phyloP scores from a whole-genome alignment of 2,329 filamentous ascomycete species.

The Paramyrothecium roridum region DNA sequence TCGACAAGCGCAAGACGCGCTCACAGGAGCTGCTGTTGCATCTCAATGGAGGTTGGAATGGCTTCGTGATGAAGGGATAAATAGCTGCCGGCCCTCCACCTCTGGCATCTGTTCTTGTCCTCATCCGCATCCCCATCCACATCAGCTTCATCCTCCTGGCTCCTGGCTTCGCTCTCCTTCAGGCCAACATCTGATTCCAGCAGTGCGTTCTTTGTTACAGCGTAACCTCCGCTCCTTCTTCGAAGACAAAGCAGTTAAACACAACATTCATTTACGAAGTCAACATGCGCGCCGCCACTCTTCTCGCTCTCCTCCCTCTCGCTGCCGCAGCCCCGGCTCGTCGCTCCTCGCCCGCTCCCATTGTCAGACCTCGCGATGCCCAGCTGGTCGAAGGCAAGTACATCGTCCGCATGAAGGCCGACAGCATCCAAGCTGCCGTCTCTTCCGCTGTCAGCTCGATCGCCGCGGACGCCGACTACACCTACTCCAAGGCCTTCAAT shows the following conservation, averaged over 20 bases:
- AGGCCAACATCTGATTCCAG: not conserved
- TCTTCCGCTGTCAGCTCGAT: slow-evolving; percentile 20
- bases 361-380: slow-evolving; percentile 26
- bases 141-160: not conserved
- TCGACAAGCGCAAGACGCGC: not conserved
- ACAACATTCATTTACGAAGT: slow-evolving; percentile 2
- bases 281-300: slow-evolving; percentile 28
- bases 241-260: not conserved
- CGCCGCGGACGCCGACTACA: slow-evolving; percentile 26
- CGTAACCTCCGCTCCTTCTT: not conserved
- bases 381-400: slow-evolving; percentile 30
- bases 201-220: not conserved
- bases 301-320: slow-evolving; percentile 28
- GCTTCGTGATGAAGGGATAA: not conserved
- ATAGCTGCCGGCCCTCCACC: not conserved
- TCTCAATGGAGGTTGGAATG: not conserved
- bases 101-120: not conserved
- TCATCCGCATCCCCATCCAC: not conserved
- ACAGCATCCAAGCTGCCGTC: slow-evolving; percentile 15
- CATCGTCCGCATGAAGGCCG: slow-evolving; percentile 32
- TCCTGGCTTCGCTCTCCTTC: not conserved
- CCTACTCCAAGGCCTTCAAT: slow-evolving; percentile 15
- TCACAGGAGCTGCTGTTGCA: not conserved
- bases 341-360: slow-evolving; percentile 28
- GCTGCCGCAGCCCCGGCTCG: slow-evolving; percentile 24